Percentiles rank a stretch among this genome's conserved stretches.
Conservation (phyloP, 805 yeast genomes). For the Saturnispora halmiae region DNA sequence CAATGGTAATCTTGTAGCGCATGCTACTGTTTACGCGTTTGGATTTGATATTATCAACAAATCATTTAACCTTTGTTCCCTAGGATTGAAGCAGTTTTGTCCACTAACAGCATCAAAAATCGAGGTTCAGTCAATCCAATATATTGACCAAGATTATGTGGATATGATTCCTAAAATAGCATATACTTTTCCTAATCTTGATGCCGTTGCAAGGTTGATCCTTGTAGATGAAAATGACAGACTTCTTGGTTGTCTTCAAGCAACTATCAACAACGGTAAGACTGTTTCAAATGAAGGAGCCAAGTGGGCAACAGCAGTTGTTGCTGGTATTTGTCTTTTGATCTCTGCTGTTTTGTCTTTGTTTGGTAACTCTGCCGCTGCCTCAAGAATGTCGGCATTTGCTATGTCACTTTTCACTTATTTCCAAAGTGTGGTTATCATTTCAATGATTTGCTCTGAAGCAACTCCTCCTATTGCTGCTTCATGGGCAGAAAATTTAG, state of each 20-base stretch:
- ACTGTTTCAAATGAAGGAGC: conserved; percentile 74
- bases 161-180: conserved; percentile 74
- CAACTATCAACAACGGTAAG: conserved; percentile 65
- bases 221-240: conserved; percentile 32
- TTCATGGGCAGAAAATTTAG: conserved; percentile 85
- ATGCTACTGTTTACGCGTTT: conserved; percentile 71
- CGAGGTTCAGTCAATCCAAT: conserved; percentile 62
- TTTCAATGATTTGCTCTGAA: conserved; percentile 78
- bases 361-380: conserved; percentile 81
- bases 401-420: conserved; percentile 76
- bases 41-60: conserved; percentile 64
- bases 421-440: conserved; percentile 81
- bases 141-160: conserved; percentile 42
- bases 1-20: conserved; percentile 57
- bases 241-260: conserved; percentile 64
- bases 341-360: conserved; percentile 76
- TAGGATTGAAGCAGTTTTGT: conserved; percentile 81
- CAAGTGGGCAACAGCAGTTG: conserved; percentile 89
- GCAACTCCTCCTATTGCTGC: conserved; percentile 86
- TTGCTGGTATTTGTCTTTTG: conserved; percentile 81
- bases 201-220: conserved; percentile 59
- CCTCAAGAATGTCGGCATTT: conserved; percentile 81
- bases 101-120: conserved; percentile 78
- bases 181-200: conserved; percentile 77
- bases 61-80: conserved; percentile 51